Conservation (phyloP, 257 asterid species). For the Agastache rugosa region DNA sequence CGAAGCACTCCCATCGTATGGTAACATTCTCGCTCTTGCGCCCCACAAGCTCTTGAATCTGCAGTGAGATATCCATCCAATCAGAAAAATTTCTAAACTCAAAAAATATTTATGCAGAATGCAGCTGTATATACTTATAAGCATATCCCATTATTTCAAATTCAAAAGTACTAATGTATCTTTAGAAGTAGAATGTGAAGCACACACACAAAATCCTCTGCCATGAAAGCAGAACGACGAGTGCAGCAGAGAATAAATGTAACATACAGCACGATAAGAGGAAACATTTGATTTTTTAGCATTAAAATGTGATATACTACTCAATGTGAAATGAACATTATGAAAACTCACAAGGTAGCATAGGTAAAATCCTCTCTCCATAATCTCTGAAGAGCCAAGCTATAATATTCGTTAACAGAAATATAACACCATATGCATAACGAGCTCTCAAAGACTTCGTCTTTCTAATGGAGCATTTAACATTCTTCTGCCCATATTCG, state of each 20-base stretch:
- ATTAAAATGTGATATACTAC: not conserved
- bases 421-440: constrained; percentile 73
- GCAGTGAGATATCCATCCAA: constrained; percentile 29
- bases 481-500: constrained; percentile 40
- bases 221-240: not conserved
- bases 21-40: constrained; percentile 62
- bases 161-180: not conserved
- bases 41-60: constrained; percentile 84
- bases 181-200: not conserved
- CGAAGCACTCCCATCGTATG: constrained; percentile 96
- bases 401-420: constrained; percentile 64
- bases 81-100: not conserved
- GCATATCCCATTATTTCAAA: no score
- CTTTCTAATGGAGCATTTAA: constrained; percentile 46
- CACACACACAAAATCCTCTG: not conserved
- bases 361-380: constrained; percentile 64
- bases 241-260: not conserved
- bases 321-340: not conserved
- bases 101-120: no score
- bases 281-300: not conserved
- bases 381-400: constrained; percentile 93
- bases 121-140: not conserved
- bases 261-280: not conserved
- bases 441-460: constrained; percentile 74
- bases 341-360: constrained; percentile 69